These are phyloP conservation scores for Melastoma candidum DNA, from an alignment of 441 rosid genomes.

Conservation along the genomic window DNA sequence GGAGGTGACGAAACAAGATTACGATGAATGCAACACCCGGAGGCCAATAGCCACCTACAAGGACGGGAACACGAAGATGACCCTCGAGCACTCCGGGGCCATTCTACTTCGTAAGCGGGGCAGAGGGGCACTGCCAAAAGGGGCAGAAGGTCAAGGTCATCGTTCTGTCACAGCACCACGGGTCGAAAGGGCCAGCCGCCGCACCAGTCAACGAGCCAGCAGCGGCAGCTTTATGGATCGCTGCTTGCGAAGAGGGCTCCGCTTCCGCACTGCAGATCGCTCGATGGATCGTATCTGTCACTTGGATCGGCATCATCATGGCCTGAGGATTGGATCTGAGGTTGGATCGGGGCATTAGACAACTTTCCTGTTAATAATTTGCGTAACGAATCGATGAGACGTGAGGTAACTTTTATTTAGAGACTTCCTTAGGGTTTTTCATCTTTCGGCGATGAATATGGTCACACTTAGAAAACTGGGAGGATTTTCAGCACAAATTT, in stretches of 20 bases:
- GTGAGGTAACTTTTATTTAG: no score
- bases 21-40: conserved; percentile 28
- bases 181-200: neutral
- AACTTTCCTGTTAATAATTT: no score
- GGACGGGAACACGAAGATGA: conserved; percentile 33
- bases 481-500: no score
- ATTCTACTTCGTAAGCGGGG: conserved; percentile 53
- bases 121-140: conserved; percentile 29
- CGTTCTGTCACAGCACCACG: conserved; percentile 24
- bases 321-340: no score
- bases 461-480: no score
- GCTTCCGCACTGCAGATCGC: no score
- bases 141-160: conserved; percentile 39
- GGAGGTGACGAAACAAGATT: conserved; percentile 36
- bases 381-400: no score
- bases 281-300: no score
- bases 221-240: conserved; percentile 2
- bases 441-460: no score
- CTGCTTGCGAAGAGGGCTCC: conserved; percentile 1
- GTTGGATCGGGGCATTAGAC: no score
- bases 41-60: conserved; percentile 26
- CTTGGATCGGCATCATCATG: no score
- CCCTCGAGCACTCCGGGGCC: conserved; percentile 35
- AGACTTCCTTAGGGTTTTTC: no score
- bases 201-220: conserved; percentile 3